Percentiles rank a stretch among this genome's conserved stretches.
phyloP scores from a whole-genome alignment of 2,329 filamentous ascomycete species.

The Diaporthe citri region DNA sequence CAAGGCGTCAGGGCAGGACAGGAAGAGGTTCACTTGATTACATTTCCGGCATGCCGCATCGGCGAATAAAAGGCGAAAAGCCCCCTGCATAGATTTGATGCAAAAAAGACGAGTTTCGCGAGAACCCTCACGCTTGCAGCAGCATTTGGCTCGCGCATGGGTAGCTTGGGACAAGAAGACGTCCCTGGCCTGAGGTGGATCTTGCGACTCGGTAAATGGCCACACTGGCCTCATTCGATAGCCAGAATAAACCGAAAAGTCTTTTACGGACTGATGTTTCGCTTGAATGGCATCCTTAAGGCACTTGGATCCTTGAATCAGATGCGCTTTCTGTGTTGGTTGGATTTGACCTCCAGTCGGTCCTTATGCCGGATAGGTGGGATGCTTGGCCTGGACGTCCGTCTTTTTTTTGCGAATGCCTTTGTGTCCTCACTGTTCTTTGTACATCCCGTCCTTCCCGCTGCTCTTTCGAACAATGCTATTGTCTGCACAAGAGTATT shows the following conservation, averaged over 20 bases:
- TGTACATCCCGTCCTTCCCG: too few relatives aligned
- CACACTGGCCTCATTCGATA: not conserved
- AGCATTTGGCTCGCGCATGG: not conserved
- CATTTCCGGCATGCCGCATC: conserved; percentile 18
- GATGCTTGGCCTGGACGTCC: not conserved
- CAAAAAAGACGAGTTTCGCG: not conserved
- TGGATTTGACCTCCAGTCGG: not conserved
- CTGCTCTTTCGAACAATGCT: not conserved
- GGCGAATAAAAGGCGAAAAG: not conserved
- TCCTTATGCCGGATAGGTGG: not conserved
- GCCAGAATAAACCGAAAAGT: not conserved
- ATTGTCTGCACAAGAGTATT: not conserved
- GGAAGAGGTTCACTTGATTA: not conserved
- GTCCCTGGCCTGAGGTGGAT: not conserved
- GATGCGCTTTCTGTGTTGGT: not conserved
- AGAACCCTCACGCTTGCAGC: not conserved
- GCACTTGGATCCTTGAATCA: not conserved
- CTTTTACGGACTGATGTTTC: not conserved
- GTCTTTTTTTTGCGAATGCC: not conserved
- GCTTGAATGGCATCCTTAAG: not conserved
- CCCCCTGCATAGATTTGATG: conserved; percentile 17
- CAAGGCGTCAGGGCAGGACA: conserved; percentile 37
- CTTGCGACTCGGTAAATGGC: not conserved
- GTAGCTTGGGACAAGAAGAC: not conserved
- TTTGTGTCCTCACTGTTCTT: too few relatives aligned